Base-by-base conservation (phyloP, 192 early-diverging fungal genomes). In the Thamnidium elegans region DNA sequence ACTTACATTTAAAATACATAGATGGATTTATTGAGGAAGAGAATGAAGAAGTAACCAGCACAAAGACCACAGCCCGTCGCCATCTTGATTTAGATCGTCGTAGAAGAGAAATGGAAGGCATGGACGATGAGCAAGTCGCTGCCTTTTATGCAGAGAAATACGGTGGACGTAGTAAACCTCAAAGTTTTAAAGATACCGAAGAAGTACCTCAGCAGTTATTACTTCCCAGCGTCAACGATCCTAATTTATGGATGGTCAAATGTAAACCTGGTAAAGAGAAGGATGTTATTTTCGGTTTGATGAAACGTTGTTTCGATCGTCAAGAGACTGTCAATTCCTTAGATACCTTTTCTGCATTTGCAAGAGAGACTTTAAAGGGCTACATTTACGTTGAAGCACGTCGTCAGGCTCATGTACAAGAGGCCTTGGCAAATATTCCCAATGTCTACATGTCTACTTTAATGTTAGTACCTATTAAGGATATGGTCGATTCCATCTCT, bases 311-410 rank as follows among this genome's bases (percentile, higher is more conserved):
- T 67, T 84, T 92, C 63, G 87, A 95, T 51, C 75, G 82, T 32
- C 79, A 88, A 50, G 74, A 83, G 58, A 73, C 79, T 7, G 80
- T 72, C 42, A 78, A 81, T 50, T 86, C 88, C 42, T 50, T 87
- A 42, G 83, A 89, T 10, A 92, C 98, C 44, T 81, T 85, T 21
- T 93, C 94, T 21, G 87, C 80, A 13, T 96, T 95, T 71, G 81
- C 80, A 48, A 81, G 94, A 51, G 94, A 98, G 53, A 86, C 88
- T 4, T 71, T 96, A 26, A 80, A 86, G 50, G 97, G 95, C 2
- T 95, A 93, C 73, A 79, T 99, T 10, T 99, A 99, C 68, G 78
- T 99, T 42, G 97, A 99, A 73, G 89, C 95, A 7, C 66, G 79
- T 46, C 84, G 83, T 62, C 83, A 90, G 54, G 86, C 89, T 2